Evolutionary conservation across 2,329 filamentous ascomycete species (phyloP).

Genomic region (Stachybotrys chartarum): DNA sequence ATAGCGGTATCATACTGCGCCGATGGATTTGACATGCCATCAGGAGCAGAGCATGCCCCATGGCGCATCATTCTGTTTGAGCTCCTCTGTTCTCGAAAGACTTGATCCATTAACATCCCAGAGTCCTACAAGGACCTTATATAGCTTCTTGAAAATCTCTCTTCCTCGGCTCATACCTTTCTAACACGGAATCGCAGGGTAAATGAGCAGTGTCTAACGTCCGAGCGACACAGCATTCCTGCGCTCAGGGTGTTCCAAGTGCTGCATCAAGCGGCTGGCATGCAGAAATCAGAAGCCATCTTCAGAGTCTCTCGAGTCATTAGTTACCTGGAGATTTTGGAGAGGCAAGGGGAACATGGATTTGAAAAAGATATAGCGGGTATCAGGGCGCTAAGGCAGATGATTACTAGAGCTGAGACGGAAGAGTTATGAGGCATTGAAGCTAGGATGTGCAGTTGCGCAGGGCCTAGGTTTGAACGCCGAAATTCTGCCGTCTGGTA

Average conservation of each 20-base stretch:
- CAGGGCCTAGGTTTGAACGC: too few species aligned
- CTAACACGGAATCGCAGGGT: background rate
- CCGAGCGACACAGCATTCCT: background rate
- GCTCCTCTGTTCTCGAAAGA: background rate
- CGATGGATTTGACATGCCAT: background rate
- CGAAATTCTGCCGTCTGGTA: too few species aligned
- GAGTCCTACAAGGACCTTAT: background rate
- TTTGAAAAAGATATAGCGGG: background rate
- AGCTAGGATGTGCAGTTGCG: too few species aligned
- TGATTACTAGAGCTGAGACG: background rate
- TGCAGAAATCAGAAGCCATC: background rate
- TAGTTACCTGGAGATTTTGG: background rate
- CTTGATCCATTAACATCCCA: background rate
- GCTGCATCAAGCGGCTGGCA: background rate
- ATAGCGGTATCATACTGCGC: background rate
- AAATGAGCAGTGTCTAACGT: background rate
- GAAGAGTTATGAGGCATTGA: background rate
- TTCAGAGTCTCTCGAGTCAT: background rate
- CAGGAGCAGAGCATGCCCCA: background rate
- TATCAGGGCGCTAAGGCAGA: background rate
- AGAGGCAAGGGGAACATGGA: background rate
- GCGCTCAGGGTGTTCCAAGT: background rate
- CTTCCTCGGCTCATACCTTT: background rate
- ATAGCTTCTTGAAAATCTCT: background rate
- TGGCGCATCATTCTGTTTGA: background rate